phyloP scores from a whole-genome alignment of 108 stramenopile genomes.

The Schizochytrium sp. region DNA sequence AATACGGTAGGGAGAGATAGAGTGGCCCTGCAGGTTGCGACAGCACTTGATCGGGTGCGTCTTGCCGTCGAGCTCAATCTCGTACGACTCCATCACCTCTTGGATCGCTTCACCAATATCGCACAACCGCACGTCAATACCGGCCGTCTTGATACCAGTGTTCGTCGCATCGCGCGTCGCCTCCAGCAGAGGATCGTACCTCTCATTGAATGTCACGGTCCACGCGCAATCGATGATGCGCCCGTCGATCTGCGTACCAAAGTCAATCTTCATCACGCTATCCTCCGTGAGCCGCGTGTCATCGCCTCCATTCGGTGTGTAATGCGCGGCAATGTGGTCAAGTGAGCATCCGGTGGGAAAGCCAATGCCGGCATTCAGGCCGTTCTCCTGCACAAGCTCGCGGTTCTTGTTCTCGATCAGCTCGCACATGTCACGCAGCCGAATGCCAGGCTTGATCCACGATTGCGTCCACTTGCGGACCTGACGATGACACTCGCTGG shows the following conservation, averaged over 20 bases:
- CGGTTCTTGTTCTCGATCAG: conserved; percentile 86
- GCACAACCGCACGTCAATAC: conserved; percentile 89
- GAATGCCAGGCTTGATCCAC: conserved; percentile 89
- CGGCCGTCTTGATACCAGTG: conserved; percentile 77
- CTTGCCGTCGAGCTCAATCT: conserved; percentile 85
- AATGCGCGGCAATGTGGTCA: conserved; percentile 97
- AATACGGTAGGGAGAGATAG: conserved; percentile 92
- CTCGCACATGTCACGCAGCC: conserved; percentile 87
- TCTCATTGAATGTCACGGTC: conserved; percentile 88
- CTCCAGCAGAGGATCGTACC: conserved; percentile 79
- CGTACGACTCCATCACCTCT: conserved; percentile 96
- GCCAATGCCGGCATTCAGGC: conserved; percentile 78
- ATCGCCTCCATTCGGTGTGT: conserved; percentile 93
- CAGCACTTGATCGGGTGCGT: conserved; percentile 74
- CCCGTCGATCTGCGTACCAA: conserved; percentile 96
- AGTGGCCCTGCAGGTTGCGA: conserved; percentile 95
- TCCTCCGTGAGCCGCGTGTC: conserved; percentile 75
- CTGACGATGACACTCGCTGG: conserved; percentile 89
- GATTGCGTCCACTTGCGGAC: conserved; percentile 86
- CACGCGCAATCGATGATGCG: conserved; percentile 98
- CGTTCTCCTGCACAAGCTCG: conserved; percentile 70
- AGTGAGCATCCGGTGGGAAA: conserved; percentile 96
- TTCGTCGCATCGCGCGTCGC: conserved; percentile 89
- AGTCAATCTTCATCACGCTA: conserved; percentile 95
- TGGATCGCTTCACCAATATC: conserved; percentile 92